Conservation (phyloP, 208 protist genomes). For the Vickermania ingenoplastis region DNA sequence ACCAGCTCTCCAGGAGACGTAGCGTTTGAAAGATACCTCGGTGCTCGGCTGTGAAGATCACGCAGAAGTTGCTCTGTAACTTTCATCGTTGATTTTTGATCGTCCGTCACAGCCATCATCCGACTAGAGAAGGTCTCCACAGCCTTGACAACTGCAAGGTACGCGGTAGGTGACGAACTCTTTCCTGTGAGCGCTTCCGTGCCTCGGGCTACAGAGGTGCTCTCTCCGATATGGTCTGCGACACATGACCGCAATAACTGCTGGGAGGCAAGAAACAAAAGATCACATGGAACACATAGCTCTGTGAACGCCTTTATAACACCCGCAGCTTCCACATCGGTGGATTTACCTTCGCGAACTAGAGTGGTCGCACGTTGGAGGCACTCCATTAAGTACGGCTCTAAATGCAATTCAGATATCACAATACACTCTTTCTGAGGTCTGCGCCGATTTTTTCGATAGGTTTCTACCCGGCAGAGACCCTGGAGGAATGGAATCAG, state of each 20-base stretch:
- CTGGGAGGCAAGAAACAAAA: too few species aligned
- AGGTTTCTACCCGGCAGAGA: slow-evolving; percentile 9
- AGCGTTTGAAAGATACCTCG: background rate
- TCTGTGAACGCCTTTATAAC: background rate
- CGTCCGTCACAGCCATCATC: background rate
- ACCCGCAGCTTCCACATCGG: background rate
- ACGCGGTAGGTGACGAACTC: background rate
- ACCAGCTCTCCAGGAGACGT: background rate
- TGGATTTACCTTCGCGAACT: background rate
- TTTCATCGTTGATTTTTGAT: background rate
- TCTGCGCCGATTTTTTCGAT: background rate
- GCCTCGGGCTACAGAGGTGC: too few species aligned
- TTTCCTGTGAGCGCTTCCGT: too few species aligned
- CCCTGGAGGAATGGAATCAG: slow-evolving; percentile 53
- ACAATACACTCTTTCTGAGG: background rate
- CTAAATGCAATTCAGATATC: background rate
- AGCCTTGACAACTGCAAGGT: background rate
- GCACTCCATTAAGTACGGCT: background rate
- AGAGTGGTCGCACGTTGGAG: background rate
- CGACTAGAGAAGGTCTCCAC: background rate
- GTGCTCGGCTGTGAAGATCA: background rate
- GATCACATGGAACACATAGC: too few species aligned
- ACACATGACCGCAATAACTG: too few species aligned
- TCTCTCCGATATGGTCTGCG: too few species aligned
- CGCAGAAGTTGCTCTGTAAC: background rate